Percentiles rank a stretch among this genome's conserved stretches.
Evolutionary conservation across 1,284 basidiomycete species (phyloP).

Genomic region (Polyporus tsugae): DNA sequence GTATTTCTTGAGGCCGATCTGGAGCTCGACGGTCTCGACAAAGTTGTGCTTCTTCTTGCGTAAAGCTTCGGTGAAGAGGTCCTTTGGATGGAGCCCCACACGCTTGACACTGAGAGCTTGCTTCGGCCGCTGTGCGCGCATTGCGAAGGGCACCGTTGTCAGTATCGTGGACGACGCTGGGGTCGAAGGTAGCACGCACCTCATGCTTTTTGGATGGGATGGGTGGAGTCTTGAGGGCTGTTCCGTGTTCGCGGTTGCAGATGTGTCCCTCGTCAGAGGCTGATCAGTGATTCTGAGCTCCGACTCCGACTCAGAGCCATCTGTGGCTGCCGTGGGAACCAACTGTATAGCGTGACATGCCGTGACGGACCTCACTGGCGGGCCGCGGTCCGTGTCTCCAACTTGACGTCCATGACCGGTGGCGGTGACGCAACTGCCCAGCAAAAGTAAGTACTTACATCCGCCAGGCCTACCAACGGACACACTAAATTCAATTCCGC

Average conservation of each 20-base stretch:
- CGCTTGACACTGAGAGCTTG: conserved; percentile 98
- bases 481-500: too few species aligned
- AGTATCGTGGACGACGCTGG: neutral
- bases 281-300: too few species aligned
- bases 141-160: neutral
- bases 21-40: conserved; percentile 94
- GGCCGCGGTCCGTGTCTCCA: neutral
- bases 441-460: neutral
- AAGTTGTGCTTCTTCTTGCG: conserved; percentile 92
- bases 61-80: conserved; percentile 79
- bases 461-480: too few species aligned
- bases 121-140: conserved; percentile 38
- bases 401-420: neutral
- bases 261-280: conserved; percentile 7
- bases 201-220: conserved; percentile 39
- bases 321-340: conserved; percentile 29
- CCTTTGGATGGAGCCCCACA: conserved; percentile 96
- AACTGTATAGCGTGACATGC: conserved; percentile 29
- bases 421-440: neutral
- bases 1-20: conserved; percentile 98
- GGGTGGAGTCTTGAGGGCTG: conserved; percentile 32
- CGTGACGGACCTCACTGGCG: neutral
- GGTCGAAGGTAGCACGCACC: conserved; percentile 28
- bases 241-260: conserved; percentile 19
- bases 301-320: conserved; percentile 18